Evolutionary conservation across 495 filamentous ascomycete species (phyloP), one percentile per base, ranked within the genome.

Genomic region (Ascobolus immersus): DNA sequence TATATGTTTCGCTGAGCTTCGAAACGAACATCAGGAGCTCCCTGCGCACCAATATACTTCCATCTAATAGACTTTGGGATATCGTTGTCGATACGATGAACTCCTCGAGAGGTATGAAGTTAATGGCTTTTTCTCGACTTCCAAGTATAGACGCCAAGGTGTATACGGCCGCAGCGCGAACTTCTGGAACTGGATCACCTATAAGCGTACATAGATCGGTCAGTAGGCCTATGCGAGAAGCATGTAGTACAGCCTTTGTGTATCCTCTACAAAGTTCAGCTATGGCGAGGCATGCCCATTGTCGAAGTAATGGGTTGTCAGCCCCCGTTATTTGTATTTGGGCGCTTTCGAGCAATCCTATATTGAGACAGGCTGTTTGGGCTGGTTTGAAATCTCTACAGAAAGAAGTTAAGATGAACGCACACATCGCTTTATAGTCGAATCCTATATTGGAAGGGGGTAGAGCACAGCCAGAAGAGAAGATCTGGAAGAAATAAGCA

Each of bases 351-450:
- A 60, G 61, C n/a, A 92, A 59, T 30, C 82, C 79, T 0, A 76
- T 76, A 34, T 73, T 68, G 43, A 71, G 66, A 47, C 82, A 91
- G 6, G 92, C 78, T 23, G 73, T 69, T 50, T 93, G 80, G 2
- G 81, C 86, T 48, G 84, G 79, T 24, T 67, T 71, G 48, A 82
- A 93, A 22, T 72, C 76, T 42, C 82, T 82, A 64, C 86, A 99
- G 39, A 99, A 78, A 60, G 92, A 90, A 10, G 86, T 74, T 22
- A 94, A 63, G 36, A 99, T 89, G 45, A 99, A 99, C 4, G 86
- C 86, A 47, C 84, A 94, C 86, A 99, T 99, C 14, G 89, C 84
- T 47, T 84, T 76, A 53, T 99, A 89, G 51, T 93, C 84, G n/a
- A n/a, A n/a, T 39, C 76, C 76, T 28, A 69, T 69, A 47, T 92